These are phyloP conservation scores for Sporisorium scitamineum DNA, from an alignment of 1,284 basidiomycete genomes.

Conservation along the genomic window DNA sequence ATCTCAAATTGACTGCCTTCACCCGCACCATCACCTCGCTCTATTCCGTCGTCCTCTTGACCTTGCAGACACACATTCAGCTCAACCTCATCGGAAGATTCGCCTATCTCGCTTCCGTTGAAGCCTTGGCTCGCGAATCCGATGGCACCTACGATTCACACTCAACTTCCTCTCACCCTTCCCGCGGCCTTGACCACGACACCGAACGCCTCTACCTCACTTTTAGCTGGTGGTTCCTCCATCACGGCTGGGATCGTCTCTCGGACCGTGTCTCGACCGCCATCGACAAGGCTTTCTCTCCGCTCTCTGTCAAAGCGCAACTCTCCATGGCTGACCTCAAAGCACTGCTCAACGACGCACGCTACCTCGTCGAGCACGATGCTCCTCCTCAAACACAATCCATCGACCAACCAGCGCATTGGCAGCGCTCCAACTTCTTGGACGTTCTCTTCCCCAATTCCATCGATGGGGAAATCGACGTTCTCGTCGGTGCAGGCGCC, in stretches of 20 bases:
- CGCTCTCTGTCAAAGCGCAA: constrained; percentile 81
- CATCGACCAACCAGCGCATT: constrained; percentile 6
- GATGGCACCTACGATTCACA: constrained; percentile 13
- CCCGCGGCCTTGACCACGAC: constrained; percentile 70
- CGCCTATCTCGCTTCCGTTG: constrained; percentile 81
- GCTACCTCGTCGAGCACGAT: constrained; percentile 38
- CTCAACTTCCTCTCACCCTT: not conserved
- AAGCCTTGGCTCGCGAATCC: constrained; percentile 70
- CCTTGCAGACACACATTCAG: constrained; percentile 84
- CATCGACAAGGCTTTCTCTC: constrained; percentile 79
- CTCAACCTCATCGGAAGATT: constrained; percentile 84
- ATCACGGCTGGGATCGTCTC: constrained; percentile 87
- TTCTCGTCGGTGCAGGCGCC: constrained; percentile 65
- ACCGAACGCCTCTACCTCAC: constrained; percentile 84
- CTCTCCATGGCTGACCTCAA: constrained; percentile 78
- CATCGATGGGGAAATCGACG: constrained; percentile 51
- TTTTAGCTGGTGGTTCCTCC: constrained; percentile 88
- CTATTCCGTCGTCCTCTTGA: constrained; percentile 83
- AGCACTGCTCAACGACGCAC: constrained; percentile 31
- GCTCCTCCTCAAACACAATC: not conserved
- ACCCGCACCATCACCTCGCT: constrained; percentile 85
- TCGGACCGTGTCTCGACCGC: constrained; percentile 78
- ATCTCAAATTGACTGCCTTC: constrained; percentile 74
- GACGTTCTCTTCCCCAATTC: constrained; percentile 62
- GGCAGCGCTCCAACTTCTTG: constrained; percentile 42